These are phyloP conservation scores for Silybum marianum DNA, from an alignment of 129 eudicot species.

Conservation along the genomic window DNA sequence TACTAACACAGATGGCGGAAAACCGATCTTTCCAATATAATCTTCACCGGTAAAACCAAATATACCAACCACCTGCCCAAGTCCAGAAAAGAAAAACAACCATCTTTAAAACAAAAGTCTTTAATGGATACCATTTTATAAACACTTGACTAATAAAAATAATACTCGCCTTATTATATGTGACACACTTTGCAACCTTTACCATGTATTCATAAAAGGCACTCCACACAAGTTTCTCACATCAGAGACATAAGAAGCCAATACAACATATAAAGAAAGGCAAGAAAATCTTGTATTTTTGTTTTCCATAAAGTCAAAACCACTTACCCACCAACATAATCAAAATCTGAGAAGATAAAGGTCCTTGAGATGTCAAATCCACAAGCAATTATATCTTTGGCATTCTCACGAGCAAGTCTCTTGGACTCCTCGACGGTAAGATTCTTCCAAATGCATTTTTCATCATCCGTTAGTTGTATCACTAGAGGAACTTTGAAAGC, in stretches of 20 bases:
- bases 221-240: slow-evolving; percentile 49
- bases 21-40: slow-evolving; percentile 79
- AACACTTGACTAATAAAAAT: neutral
- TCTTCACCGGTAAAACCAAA: slow-evolving; percentile 96
- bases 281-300: neutral
- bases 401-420: slow-evolving; percentile 96
- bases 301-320: too few relatives aligned
- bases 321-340: slow-evolving; percentile 91
- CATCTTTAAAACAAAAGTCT: neutral
- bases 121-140: neutral
- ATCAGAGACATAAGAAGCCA: neutral
- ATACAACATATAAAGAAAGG: neutral
- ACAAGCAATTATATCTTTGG: slow-evolving; percentile 95
- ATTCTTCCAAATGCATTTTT: slow-evolving; percentile 93
- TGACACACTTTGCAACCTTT: slow-evolving; percentile 78
- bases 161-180: slow-evolving; percentile 70
- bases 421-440: slow-evolving; percentile 84
- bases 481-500: slow-evolving; percentile 96
- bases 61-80: slow-evolving; percentile 72
- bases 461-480: slow-evolving; percentile 90
- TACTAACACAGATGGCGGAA: slow-evolving; percentile 75
- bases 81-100: neutral
- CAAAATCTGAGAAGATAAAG: slow-evolving; percentile 86
- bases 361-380: slow-evolving; percentile 93
- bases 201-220: slow-evolving; percentile 92